Percentiles rank a stretch among this genome's conserved stretches.
These are phyloP conservation scores for Naumovozyma dairenensis DNA, from an alignment of 805 yeast species.

Conservation along the genomic window DNA sequence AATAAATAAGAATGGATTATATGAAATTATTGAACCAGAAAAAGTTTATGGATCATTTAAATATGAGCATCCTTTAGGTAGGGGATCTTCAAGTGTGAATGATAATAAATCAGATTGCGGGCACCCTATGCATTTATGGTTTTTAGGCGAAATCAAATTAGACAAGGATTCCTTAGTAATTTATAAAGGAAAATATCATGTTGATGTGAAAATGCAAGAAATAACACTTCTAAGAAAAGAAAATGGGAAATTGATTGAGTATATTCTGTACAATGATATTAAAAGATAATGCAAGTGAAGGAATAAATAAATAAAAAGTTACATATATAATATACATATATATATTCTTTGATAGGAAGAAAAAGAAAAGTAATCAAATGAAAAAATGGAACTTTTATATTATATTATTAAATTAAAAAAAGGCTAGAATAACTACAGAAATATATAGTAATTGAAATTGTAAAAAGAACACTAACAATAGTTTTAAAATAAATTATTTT, in stretches of 20 bases:
- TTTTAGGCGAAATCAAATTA: slow-evolving; percentile 22
- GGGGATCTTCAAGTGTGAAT: slow-evolving; percentile 10
- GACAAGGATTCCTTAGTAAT: slow-evolving; percentile 16
- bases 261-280: slow-evolving; percentile 20
- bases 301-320: slow-evolving; percentile 1
- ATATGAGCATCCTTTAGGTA: slow-evolving; percentile 21
- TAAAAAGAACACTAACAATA: too few species aligned
- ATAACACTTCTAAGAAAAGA: slow-evolving; percentile 24
- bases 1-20: slow-evolving; percentile 15
- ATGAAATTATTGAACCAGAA: slow-evolving; percentile 20
- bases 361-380: too few species aligned
- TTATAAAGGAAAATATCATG: slow-evolving; percentile 26
- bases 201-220: slow-evolving; percentile 23
- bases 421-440: too few species aligned
- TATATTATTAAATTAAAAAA: too few species aligned
- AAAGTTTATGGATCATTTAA: slow-evolving; percentile 19
- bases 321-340: neutral
- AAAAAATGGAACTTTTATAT: too few species aligned
- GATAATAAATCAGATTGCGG: slow-evolving; percentile 1
- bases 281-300: slow-evolving; percentile 3
- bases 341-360: neutral
- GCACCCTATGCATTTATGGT: slow-evolving; percentile 21
- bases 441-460: too few species aligned
- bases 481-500: too few species aligned
- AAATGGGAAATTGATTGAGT: slow-evolving; percentile 19